A percentile compares a stretch with the other conserved stretches of the same genome.
These are phyloP conservation scores for Blastocladiella emersonii DNA, from an alignment of 371 early-diverging fungal genomes.

Conservation along the genomic window DNA sequence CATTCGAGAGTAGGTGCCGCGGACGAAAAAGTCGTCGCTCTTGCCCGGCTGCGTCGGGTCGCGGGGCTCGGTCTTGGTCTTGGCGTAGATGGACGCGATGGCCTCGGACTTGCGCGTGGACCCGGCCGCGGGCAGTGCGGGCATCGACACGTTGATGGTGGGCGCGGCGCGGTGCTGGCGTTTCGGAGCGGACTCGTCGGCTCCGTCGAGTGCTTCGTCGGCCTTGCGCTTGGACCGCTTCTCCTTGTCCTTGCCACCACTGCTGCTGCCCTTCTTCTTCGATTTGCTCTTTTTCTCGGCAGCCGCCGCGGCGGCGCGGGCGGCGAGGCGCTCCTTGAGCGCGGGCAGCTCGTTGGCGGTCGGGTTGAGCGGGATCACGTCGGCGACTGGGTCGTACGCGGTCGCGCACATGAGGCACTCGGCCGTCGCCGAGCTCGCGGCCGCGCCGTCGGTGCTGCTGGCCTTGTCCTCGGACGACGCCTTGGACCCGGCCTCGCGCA, in stretches of 20 bases:
- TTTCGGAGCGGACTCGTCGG: slow-evolving; percentile 8
- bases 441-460: slow-evolving; percentile 11
- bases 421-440: neutral
- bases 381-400: slow-evolving; percentile 30
- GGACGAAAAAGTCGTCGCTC: neutral
- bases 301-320: slow-evolving; percentile 39
- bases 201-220: slow-evolving; percentile 15
- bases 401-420: slow-evolving; percentile 12
- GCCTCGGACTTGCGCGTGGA: slow-evolving; percentile 28
- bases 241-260: slow-evolving; percentile 8
- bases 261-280: slow-evolving; percentile 6
- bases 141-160: slow-evolving; percentile 35
- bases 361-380: slow-evolving; percentile 68
- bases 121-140: slow-evolving; percentile 30
- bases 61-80: slow-evolving; percentile 13
- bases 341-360: slow-evolving; percentile 12
- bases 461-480: slow-evolving; percentile 33
- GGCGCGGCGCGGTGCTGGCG: slow-evolving; percentile 25
- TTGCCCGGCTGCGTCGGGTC: neutral
- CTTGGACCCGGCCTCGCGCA: slow-evolving; percentile 52
- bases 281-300: slow-evolving; percentile 37
- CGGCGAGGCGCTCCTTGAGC: slow-evolving; percentile 37
- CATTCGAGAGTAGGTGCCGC: neutral
- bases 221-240: neutral
- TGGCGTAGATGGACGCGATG: slow-evolving; percentile 42